These are phyloP conservation scores for Perkinsela sp. DNA, from an alignment of 208 protist genomes.

Conservation along the genomic window DNA sequence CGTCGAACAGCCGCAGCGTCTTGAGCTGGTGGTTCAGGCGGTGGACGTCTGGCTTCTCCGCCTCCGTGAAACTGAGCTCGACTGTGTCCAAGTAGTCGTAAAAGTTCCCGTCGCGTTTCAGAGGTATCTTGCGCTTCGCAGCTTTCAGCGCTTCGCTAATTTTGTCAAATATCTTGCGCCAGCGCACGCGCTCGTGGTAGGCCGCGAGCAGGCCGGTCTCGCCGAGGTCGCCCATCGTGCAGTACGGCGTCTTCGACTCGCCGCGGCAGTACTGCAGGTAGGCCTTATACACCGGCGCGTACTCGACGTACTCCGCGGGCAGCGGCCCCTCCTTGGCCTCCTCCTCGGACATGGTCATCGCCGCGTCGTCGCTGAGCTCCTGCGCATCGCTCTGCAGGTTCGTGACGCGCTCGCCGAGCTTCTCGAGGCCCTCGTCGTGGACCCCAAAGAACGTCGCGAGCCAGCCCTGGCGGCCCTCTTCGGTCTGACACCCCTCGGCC, in stretches of 20 bases:
- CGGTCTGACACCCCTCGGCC: background rate
- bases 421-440: background rate
- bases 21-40: background rate
- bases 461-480: background rate
- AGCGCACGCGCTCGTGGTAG: background rate
- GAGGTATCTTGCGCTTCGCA: background rate
- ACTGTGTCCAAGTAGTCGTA: background rate
- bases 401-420: background rate
- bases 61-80: background rate
- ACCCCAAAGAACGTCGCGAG: background rate
- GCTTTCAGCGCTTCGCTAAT: background rate
- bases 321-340: background rate
- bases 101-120: background rate
- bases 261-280: background rate
- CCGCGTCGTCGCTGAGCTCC: background rate
- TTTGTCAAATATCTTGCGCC: background rate
- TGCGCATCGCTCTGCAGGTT: background rate
- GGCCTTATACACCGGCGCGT: background rate
- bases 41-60: background rate
- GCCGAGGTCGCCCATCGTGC: background rate
- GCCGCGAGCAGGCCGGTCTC: background rate
- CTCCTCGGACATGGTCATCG: background rate
- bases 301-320: background rate
- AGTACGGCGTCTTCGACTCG: background rate
- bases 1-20: background rate